Base-by-base conservation (phyloP, 2,329 filamentous ascomycete species). In the Fusarium sp. region DNA sequence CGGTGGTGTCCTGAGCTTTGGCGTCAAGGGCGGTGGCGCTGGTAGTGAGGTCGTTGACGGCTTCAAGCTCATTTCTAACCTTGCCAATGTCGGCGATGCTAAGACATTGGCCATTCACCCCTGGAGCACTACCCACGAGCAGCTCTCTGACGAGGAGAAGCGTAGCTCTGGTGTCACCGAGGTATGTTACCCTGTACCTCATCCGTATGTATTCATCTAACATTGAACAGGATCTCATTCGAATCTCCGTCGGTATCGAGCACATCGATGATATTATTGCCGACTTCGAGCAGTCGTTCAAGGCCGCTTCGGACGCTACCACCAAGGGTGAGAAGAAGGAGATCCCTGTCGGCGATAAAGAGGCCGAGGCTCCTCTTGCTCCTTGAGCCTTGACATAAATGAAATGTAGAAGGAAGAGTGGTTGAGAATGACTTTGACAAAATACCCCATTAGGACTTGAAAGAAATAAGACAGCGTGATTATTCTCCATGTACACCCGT, bases 251-350 rank as follows among this genome's bases (percentile, higher is more conserved):
- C 63, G 95, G 95, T 55, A 97, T 92, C 1, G 95, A 98, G 84
- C 94, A 98, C 80, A 97, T 98, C 79, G 95, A 97, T 83, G 95
- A 98, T 78, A 98, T 98, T 76, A 96, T 97, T 77, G 92, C 90
- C 75, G 95, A 98, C 82, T 98, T 98, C 79, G 91, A 95, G 81
- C 95, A 97, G 85, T 92, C 93, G 0, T 97, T 98, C 82, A 87
- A 89, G 78, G 86, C 88, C 27, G 86, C 88, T 0, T 76, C 80
- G 25, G 86, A 83, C 10, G 81, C 85, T 6, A 82, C 76, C n/a
- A 80, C 78, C 10, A 75, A 78, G 47, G 79, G 75, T 4, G 76
- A 70, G 58, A 50, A 75, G 63, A 67, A 73, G 51, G 63, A 70
- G n/a, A 68, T 73, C 52, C 66, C 72, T 14, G 44, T 38, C 12